Conservation (phyloP, 305 asterid genomes). For the Solanum hybrid region DNA sequence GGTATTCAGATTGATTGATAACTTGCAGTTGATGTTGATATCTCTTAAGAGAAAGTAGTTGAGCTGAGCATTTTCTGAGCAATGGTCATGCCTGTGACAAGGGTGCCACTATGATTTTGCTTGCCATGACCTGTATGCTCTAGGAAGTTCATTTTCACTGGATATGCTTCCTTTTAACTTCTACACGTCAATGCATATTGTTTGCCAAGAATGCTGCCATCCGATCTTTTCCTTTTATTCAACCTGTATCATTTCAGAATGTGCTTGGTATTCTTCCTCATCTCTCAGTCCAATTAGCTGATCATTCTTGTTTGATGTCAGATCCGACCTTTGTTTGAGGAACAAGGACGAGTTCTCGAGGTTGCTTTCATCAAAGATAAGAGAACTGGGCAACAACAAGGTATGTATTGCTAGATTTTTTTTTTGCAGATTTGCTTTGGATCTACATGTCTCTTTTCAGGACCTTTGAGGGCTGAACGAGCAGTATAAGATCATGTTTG, state of each 20-base stretch:
- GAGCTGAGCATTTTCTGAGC: not conserved
- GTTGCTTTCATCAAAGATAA: constrained; percentile 93
- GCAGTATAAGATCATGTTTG: constrained; percentile 58
- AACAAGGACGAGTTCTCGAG: constrained; percentile 81
- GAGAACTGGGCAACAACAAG: constrained; percentile 96
- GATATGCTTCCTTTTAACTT: not conserved
- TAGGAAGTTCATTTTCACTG: not conserved
- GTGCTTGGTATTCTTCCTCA: not conserved
- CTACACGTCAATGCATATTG: not conserved
- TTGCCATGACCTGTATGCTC: not conserved
- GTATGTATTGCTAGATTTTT: constrained; percentile 35
- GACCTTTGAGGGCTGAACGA: constrained; percentile 73
- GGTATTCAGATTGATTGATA: not conserved
- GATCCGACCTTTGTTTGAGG: constrained; percentile 84
- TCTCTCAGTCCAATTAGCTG: constrained; percentile 4
- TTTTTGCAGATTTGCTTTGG: constrained; percentile 8
- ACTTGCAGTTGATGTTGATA: not conserved
- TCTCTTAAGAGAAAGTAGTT: not conserved
- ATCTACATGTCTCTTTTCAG: constrained; percentile 58
- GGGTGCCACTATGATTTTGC: not conserved
- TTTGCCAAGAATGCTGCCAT: not conserved
- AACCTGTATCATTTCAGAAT: not conserved
- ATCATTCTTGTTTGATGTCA: constrained; percentile 22
- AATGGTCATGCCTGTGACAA: not conserved
- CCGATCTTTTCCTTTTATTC: not conserved